Evolutionary conservation across 2,329 filamentous ascomycete species (phyloP).

Genomic region (Trichoderma afroharzianum): DNA sequence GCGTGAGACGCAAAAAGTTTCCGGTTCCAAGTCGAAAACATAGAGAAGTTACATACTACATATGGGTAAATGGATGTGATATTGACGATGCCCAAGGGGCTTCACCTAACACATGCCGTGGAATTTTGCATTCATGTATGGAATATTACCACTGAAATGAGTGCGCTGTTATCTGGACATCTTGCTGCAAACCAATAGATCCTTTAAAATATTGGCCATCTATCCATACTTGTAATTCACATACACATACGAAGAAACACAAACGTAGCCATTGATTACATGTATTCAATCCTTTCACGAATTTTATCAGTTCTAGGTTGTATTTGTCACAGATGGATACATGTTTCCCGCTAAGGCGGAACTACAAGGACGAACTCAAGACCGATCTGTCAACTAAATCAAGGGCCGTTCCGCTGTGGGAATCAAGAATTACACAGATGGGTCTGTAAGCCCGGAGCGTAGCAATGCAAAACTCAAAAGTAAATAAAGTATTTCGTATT

Average conservation of each 20-base stretch:
- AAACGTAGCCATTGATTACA: neutral
- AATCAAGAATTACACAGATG: neutral
- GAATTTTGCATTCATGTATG: neutral
- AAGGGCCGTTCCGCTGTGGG: neutral
- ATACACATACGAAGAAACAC: neutral
- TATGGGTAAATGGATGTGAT: neutral
- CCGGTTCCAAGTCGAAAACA: neutral
- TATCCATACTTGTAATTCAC: neutral
- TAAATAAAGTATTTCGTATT: neutral
- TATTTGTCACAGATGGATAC: neutral
- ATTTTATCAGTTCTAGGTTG: fast-evolving
- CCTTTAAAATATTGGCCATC: neutral
- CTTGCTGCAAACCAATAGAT: neutral
- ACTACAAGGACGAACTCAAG: neutral
- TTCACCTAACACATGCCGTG: neutral
- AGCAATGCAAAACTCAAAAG: neutral
- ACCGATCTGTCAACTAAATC: neutral
- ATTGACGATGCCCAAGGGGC: neutral
- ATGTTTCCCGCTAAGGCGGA: neutral
- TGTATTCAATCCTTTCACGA: neutral
- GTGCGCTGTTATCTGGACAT: neutral
- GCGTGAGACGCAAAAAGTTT: neutral
- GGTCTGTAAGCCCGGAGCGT: neutral
- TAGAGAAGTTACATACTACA: neutral
- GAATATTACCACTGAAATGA: neutral